Percentiles rank a stretch among this genome's conserved stretches.
These are phyloP conservation scores for Naegleria gruberi DNA, from an alignment of 208 protist genomes.

Conservation along the genomic window DNA sequence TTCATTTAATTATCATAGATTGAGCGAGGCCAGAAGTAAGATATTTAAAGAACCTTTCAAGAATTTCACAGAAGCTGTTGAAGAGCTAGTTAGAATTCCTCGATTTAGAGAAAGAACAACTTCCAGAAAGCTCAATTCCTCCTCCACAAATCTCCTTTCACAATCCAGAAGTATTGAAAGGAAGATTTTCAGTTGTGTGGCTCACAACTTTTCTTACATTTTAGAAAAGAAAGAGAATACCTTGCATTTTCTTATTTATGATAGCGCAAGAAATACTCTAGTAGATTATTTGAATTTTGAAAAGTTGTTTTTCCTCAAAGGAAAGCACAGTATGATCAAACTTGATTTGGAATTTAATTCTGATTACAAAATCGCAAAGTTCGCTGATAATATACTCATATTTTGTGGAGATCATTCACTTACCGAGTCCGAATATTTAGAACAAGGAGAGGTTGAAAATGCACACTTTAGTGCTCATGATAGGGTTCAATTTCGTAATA, in stretches of 20 bases:
- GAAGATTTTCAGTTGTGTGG: neutral
- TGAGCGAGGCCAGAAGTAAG: neutral
- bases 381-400: too few relatives aligned
- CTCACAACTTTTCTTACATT: neutral
- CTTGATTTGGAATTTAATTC: too few relatives aligned
- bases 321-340: too few relatives aligned
- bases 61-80: neutral
- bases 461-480: too few relatives aligned
- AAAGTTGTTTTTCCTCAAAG: too few relatives aligned
- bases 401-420: too few relatives aligned
- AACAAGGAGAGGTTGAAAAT: too few relatives aligned
- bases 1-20: neutral
- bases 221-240: neutral
- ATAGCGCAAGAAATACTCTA: neutral
- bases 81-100: neutral
- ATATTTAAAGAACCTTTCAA: neutral
- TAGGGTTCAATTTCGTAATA: too few relatives aligned
- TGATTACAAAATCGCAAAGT: too few relatives aligned
- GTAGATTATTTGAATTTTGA: neutral
- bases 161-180: neutral
- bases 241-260: neutral
- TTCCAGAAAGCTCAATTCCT: too few relatives aligned
- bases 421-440: too few relatives aligned
- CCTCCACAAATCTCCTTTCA: too few relatives aligned
- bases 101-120: neutral